Evolutionary conservation across 169 alveolate genomes (phyloP), one percentile per base, ranked within the genome.

Genomic region (Eimeria falciformis): DNA sequence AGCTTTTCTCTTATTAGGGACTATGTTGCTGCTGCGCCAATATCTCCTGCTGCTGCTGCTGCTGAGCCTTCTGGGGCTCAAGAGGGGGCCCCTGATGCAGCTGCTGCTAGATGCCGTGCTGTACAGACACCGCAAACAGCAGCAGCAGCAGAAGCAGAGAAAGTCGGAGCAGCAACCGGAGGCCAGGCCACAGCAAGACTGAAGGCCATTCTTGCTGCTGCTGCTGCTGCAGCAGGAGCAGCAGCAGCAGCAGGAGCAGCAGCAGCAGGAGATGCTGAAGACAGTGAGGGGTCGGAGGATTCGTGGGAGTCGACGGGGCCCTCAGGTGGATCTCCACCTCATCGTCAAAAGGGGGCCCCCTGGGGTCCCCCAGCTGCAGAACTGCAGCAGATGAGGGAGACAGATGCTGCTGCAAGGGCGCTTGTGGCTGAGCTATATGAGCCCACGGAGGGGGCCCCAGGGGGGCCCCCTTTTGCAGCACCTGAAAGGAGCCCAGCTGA

Each of bases 191-290:
- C 84, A 43, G 84, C 37, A n/a, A 40, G 45, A 21, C 45, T 75
- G 29, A 75, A 45, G 65, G 84, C 25, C n/a, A 62, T 62, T 5
- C 84, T 75, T 5, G 81, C 81, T 9, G 81, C 81, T 27, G 2
- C 55, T 18, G 50, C 55, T 29, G 81, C 53, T 29, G 84, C 84
- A 3, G 65, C 56, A 12, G 82, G 46, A 5, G 65, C 45, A 5
- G 65, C 33, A n/a, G 84, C 84, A 75, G 84, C 84, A n/a, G 43
- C 62, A 43, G 29, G 55, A 75, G 84, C 84, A 75, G 84, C 62
- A 45, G 84, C 56, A 75, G 47, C 66, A 75, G 65, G 65, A 11
- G 23, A 75, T 6, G 84, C 25, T 0, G 65, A 43, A 6, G 84
- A 40, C 27, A 75, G 84, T 40, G 84, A 40, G 33, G 29, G n/a